Percentiles rank a stretch among this genome's conserved stretches.
Conservation (phyloP, 352 stramenopile species). For the Globisporangium okanoganense region DNA sequence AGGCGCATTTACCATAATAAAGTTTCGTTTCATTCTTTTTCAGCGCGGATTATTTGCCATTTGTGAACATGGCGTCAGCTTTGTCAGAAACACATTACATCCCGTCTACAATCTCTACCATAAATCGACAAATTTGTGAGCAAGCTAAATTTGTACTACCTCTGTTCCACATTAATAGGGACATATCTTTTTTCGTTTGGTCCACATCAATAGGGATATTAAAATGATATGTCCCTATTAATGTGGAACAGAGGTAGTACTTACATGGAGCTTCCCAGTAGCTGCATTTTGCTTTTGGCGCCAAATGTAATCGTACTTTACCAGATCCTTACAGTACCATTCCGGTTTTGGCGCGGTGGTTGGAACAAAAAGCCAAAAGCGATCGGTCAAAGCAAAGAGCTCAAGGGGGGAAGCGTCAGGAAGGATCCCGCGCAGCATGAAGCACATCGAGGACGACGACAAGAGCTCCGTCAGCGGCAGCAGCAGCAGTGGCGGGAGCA, state of each 20-base stretch:
- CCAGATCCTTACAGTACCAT: background rate
- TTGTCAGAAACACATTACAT: background rate
- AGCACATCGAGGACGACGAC: constrained; percentile 29
- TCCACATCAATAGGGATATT: no score
- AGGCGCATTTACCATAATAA: background rate
- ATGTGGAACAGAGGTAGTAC: no score
- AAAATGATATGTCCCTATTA: no score
- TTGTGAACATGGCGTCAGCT: background rate
- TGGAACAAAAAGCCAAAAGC: background rate
- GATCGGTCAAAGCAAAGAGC: background rate
- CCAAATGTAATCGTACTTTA: background rate
- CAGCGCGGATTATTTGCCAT: background rate
- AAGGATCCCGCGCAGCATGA: constrained; percentile 7
- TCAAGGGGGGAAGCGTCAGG: background rate
- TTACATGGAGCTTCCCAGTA: background rate
- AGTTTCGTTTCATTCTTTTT: background rate
- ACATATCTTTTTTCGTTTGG: no score
- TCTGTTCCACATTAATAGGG: no score
- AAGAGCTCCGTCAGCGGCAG: constrained; percentile 26
- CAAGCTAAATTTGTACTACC: no score
- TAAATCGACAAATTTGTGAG: background rate
- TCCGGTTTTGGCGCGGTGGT: background rate
- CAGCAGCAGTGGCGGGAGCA: constrained; percentile 18
- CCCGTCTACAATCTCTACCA: background rate
- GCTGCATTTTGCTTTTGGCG: background rate